Conservation (phyloP, 23 red algal species). For the Pyropia yezoensis region DNA sequence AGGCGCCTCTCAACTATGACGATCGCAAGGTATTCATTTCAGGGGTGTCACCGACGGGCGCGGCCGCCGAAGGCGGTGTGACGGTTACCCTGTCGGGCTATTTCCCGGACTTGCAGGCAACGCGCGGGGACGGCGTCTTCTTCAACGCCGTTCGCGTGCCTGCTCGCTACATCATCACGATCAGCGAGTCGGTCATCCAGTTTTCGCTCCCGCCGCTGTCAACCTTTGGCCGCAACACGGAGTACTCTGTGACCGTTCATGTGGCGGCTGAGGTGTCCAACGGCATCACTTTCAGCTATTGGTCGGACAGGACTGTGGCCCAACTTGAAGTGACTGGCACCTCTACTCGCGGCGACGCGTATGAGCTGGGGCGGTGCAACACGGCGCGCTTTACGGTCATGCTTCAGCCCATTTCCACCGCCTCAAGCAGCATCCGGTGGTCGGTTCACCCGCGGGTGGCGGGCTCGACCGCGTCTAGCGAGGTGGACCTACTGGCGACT, state of each 20-base stretch:
- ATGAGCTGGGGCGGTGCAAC: no score
- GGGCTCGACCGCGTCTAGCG: no score
- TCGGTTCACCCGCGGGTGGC: no score
- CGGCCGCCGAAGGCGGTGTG: conserved; percentile 28
- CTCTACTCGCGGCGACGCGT: no score
- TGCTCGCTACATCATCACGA: conserved; percentile 13
- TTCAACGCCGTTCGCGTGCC: conserved; percentile 24
- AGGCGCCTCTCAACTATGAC: conserved; percentile 26
- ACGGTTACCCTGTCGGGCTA: conserved; percentile 28
- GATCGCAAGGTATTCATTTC: conserved; percentile 13
- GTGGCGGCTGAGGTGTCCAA: conserved; percentile 40
- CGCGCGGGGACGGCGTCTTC: conserved; percentile 23
- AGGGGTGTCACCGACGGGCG: conserved; percentile 23
- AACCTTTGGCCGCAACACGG: conserved; percentile 27
- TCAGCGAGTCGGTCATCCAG: conserved; percentile 4
- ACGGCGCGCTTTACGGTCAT: no score
- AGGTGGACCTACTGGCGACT: no score
- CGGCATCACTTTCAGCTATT: neutral
- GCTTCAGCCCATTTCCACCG: no score
- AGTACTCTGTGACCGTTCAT: conserved; percentile 25
- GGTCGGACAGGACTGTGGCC: no score
- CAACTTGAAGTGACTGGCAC: no score
- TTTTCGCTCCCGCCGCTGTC: conserved; percentile 16
- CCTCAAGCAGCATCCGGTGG: no score
- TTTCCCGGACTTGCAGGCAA: conserved; percentile 28